Evolutionary conservation across 129 eudicot genomes (phyloP), one percentile per base, ranked within the genome.

Genomic region (Cynara cardunculus): DNA sequence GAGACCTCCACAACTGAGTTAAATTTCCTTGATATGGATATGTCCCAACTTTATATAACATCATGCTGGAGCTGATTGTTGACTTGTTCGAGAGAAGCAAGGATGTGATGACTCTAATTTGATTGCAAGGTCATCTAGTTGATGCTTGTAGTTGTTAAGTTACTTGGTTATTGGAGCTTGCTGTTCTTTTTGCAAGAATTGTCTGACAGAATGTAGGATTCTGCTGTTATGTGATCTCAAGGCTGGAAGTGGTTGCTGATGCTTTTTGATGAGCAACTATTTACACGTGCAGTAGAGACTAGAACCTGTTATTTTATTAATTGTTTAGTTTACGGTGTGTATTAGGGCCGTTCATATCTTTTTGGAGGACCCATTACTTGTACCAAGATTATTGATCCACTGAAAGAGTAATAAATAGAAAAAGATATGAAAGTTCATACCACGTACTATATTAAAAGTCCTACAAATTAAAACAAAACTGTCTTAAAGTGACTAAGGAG

Each of bases 171-270:
- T 41, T 25, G 65, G 69, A 68, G 18, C 56, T 39, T 22, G 30
- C 14, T 56, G 41, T 59, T 76, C 72, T 59, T 71, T 32, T 3
- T 22, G 66, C 78, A 73, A 25, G 32, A 46, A 26, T 25, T 24
- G 26, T n/a, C 25, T 19, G 11, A 74, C 35, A 19, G 66, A 39
- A 73, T 49, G 27, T 37, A 35, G 77, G 34, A n/a, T 74, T 30
- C 74, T 76, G 4, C 32, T 61, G 78, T 18, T 56, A 44, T 72
- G 59, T 72, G 77, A 27, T 79, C 32, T 9, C 18, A 78, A 69
- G 75, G 69, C 25, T 71, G 76, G 72, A 71, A 61, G 25, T 35
- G 24, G 18, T 49, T 71, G 46, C 61, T 62, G 80, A 74, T 35
- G 46, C 69, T 21, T 75, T 31, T 46, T 61, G 82, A 59, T 71